A percentile compares a stretch with the other conserved stretches of the same genome.
These are phyloP conservation scores for Torulaspora microellipsoides DNA, from an alignment of 805 yeast species.

Conservation along the genomic window DNA sequence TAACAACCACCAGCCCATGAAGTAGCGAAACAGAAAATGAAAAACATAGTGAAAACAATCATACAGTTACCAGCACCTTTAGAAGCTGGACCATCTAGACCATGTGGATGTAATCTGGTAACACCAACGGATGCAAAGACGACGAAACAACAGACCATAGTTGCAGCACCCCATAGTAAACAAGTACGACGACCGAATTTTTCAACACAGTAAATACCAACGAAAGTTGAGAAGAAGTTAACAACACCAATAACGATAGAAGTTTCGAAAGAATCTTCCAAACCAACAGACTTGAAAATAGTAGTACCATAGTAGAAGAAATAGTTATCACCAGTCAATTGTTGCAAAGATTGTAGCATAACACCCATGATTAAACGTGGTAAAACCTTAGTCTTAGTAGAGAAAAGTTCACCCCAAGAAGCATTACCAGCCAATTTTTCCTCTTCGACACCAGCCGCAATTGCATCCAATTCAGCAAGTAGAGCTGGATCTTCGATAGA, in stretches of 20 bases:
- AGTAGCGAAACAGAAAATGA: conserved; percentile 66
- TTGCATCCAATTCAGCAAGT: conserved; percentile 51
- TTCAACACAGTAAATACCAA: conserved; percentile 48
- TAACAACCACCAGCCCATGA: conserved; percentile 71
- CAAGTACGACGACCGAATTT: conserved; percentile 51
- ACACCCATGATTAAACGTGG: conserved; percentile 47
- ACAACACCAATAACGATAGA: conserved; percentile 56
- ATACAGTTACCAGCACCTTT: conserved; percentile 61
- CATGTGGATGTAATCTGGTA: conserved; percentile 39
- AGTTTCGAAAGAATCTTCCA: conserved; percentile 53
- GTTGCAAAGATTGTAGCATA: conserved; percentile 57
- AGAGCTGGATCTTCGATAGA: conserved; percentile 51
- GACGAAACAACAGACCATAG: conserved; percentile 44
- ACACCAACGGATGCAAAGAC: conserved; percentile 61
- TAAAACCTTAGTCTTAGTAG: conserved; percentile 60
- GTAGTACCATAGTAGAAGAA: conserved; percentile 66
- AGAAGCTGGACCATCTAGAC: conserved; percentile 37
- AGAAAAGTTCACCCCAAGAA: conserved; percentile 58
- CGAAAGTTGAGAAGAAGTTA: conserved; percentile 53
- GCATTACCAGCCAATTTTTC: conserved; percentile 61
- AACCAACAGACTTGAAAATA: conserved; percentile 56
- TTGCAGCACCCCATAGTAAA: conserved; percentile 45
- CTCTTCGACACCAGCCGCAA: conserved; percentile 55
- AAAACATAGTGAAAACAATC: conserved; percentile 67
- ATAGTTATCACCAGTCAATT: conserved; percentile 61